These are phyloP conservation scores for Trichoderma semiorbis DNA, from an alignment of 2,329 filamentous ascomycete species.

Conservation along the genomic window DNA sequence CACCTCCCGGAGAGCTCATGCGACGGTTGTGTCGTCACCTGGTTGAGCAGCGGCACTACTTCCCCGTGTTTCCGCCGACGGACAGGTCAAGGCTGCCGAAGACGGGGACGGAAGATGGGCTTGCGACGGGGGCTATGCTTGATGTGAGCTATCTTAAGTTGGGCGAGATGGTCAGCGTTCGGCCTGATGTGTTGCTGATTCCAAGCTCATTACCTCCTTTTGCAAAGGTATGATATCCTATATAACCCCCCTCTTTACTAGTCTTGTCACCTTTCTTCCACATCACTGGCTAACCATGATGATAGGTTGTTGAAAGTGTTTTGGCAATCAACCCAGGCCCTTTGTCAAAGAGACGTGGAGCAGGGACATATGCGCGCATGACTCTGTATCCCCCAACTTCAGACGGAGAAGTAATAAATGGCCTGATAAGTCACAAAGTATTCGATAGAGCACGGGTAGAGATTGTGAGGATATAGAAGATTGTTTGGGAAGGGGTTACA, in stretches of 20 bases:
- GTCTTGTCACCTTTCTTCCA: not conserved
- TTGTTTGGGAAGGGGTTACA: not conserved
- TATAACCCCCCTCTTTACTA: not conserved
- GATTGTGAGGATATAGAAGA: slow-evolving; percentile 67
- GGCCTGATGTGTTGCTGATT: slow-evolving; percentile 78
- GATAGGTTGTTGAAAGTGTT: slow-evolving; percentile 83
- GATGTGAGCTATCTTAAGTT: slow-evolving; percentile 83
- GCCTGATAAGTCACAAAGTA: slow-evolving; percentile 67
- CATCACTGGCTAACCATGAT: slow-evolving; percentile 17
- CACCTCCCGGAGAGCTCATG: slow-evolving; percentile 51
- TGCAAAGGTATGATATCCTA: slow-evolving; percentile 68
- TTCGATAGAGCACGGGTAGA: slow-evolving; percentile 84
- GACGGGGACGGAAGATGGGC: slow-evolving; percentile 56
- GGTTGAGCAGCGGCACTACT: slow-evolving; percentile 87
- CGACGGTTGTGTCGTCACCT: slow-evolving; percentile 72
- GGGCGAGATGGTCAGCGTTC: slow-evolving; percentile 83
- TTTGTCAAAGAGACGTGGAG: slow-evolving; percentile 76
- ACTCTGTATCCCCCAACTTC: slow-evolving; percentile 64
- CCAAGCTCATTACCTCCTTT: slow-evolving; percentile 83
- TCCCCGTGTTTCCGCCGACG: slow-evolving; percentile 80
- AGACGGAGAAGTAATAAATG: slow-evolving; percentile 54
- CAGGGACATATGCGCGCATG: slow-evolving; percentile 83
- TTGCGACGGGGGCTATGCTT: slow-evolving; percentile 70
- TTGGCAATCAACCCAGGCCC: slow-evolving; percentile 87
- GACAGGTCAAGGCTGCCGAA: slow-evolving; percentile 65